These are phyloP conservation scores for Alopecurus myosuroides DNA, from an alignment of 176 grass and related monocot genomes.

Conservation along the genomic window DNA sequence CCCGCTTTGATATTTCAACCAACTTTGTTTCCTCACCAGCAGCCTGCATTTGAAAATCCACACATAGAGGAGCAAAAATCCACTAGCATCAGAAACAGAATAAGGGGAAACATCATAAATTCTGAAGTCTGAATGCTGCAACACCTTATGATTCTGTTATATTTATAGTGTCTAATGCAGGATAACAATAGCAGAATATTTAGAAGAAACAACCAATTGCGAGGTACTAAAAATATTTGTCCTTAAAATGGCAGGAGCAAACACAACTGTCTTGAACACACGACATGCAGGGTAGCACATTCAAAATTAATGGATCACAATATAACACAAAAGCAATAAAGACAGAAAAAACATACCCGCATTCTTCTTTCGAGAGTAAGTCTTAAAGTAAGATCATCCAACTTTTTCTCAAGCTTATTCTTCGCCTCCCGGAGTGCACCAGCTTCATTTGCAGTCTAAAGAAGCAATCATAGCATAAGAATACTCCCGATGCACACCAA, in stretches of 20 bases:
- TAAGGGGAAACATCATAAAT: neutral
- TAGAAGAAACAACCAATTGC: neutral
- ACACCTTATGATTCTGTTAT: neutral
- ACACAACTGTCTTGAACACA: neutral
- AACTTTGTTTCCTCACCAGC: conserved; percentile 74
- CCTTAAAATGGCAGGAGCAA: neutral
- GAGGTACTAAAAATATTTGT: neutral
- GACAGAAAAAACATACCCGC: conserved; percentile 42
- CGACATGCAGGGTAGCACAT: neutral
- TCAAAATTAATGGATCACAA: neutral
- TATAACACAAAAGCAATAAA: neutral
- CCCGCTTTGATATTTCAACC: conserved; percentile 67
- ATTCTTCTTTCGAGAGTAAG: conserved; percentile 80
- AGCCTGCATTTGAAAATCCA: conserved; percentile 44
- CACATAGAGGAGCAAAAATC: neutral
- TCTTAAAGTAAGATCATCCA: conserved; percentile 89
- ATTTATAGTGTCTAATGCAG: neutral
- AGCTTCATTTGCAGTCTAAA: conserved; percentile 93
- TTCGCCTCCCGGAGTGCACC: conserved; percentile 92
- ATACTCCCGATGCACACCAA: neutral
- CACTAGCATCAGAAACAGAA: neutral
- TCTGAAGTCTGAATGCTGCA: neutral
- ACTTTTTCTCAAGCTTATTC: conserved; percentile 95
- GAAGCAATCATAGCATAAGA: conserved; percentile 25
- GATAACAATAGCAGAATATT: neutral